phyloP scores from a whole-genome alignment of 2,329 filamentous ascomycete species.

The Ceratocystis harringtonii region DNA sequence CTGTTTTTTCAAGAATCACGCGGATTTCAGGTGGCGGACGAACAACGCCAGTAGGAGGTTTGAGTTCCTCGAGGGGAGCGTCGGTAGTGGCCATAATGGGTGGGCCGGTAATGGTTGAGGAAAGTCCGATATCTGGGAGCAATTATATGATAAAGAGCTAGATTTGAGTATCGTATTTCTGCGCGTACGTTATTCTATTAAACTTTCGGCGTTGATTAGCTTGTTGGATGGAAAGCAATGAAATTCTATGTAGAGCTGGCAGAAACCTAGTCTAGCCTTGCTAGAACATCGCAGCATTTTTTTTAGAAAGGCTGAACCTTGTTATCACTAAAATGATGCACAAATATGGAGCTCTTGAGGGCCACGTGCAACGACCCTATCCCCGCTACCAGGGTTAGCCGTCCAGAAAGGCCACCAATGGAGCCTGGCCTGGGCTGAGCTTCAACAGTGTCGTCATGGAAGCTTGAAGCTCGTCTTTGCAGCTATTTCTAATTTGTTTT shows the following conservation, averaged over 20 bases:
- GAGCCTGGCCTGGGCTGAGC: not conserved
- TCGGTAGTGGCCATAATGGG: slow-evolving; percentile 23
- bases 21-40: slow-evolving; percentile 82
- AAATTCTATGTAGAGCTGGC: not conserved
- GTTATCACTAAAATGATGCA: not conserved
- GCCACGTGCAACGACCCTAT: not conserved
- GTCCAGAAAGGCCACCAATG: not conserved
- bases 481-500: not conserved
- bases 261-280: not conserved
- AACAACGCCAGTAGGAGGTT: slow-evolving; percentile 69
- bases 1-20: slow-evolving; percentile 78
- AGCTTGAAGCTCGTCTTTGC: slow-evolving; percentile 13
- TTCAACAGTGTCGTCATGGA: slow-evolving; percentile 9
- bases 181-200: not conserved
- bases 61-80: slow-evolving; percentile 49
- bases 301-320: slow-evolving; percentile 6
- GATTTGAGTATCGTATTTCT: not conserved
- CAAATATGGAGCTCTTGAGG: not conserved
- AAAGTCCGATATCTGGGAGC: not conserved
- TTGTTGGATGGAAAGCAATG: not conserved
- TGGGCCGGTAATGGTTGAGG: not conserved
- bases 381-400: slow-evolving; percentile 5
- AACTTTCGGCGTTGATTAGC: not conserved
- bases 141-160: not conserved
- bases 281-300: not conserved